Conservation (phyloP, 495 filamentous ascomycete genomes). For the Neurospora sp. region DNA sequence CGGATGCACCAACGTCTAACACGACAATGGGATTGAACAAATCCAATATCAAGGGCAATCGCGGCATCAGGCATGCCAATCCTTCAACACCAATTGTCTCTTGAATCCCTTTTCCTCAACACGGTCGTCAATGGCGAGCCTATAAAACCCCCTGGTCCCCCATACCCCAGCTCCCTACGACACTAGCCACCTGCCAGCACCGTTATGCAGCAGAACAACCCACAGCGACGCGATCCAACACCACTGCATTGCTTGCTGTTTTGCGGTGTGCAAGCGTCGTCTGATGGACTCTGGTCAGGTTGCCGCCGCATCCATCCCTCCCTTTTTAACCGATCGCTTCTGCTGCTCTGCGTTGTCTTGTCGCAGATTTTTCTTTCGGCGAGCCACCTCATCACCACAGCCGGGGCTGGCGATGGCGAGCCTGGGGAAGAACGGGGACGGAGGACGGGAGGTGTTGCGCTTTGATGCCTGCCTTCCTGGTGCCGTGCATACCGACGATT, state of each 20-base stretch:
- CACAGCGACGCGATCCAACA: neutral
- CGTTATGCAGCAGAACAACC: neutral
- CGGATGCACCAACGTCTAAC: neutral
- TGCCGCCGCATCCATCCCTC: neutral
- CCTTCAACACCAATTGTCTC: neutral
- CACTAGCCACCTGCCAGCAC: neutral
- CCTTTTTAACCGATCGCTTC: neutral
- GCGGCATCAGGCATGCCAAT: neutral
- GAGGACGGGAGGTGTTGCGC: neutral
- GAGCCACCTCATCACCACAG: neutral
- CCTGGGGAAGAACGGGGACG: neutral
- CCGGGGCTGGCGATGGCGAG: neutral
- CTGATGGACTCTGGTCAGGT: neutral
- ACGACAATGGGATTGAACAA: neutral
- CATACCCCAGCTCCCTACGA: neutral
- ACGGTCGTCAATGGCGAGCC: neutral
- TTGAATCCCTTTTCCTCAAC: neutral
- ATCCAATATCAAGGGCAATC: neutral
- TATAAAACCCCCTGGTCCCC: neutral
- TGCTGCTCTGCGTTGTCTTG: neutral
- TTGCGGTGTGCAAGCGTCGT: neutral
- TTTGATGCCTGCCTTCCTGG: neutral
- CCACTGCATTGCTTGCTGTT: neutral
- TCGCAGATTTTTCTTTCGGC: neutral
- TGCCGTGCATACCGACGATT: neutral